A percentile compares a stretch with the other conserved stretches of the same genome.
These are phyloP conservation scores for Geranium rotundifolium DNA, from an alignment of 345 rosid genomes.

Conservation along the genomic window DNA sequence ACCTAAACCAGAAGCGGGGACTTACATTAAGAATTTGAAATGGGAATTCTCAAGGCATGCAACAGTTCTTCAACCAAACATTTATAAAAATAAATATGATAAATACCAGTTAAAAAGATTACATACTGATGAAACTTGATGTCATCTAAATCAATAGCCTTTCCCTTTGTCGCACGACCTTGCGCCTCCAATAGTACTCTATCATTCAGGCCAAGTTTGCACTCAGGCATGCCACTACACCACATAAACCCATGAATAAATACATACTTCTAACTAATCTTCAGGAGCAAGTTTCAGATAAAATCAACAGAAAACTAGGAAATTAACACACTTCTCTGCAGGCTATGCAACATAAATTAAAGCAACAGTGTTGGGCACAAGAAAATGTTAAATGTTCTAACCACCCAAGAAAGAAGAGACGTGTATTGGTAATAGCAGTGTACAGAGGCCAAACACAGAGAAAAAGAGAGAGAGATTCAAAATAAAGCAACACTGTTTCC, in stretches of 20 bases:
- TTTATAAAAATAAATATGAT: neutral
- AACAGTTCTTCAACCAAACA: neutral
- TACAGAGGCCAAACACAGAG: too few species aligned
- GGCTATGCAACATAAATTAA: too few species aligned
- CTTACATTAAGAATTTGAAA: neutral
- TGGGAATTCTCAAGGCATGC: neutral
- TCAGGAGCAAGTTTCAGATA: too few species aligned
- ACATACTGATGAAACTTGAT: conserved; percentile 94
- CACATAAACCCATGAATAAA: conserved; percentile 5
- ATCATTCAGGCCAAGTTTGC: conserved; percentile 95
- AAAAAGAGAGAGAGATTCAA: too few species aligned
- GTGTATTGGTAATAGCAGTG: too few species aligned
- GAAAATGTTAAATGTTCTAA: too few species aligned
- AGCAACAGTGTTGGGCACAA: too few species aligned
- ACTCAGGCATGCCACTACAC: conserved; percentile 93
- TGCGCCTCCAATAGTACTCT: conserved; percentile 92
- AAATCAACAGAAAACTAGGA: too few species aligned
- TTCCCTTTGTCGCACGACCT: conserved; percentile 86
- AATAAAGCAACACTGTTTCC: too few species aligned
- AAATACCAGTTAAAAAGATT: neutral
- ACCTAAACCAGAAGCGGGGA: conserved; percentile 30
- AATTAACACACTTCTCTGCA: too few species aligned
- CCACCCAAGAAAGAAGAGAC: too few species aligned
- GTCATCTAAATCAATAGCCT: conserved; percentile 94
- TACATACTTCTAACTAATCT: too few species aligned